phyloP scores from a whole-genome alignment of 1,284 basidiomycete species.

The Cerioporus squamosus region DNA sequence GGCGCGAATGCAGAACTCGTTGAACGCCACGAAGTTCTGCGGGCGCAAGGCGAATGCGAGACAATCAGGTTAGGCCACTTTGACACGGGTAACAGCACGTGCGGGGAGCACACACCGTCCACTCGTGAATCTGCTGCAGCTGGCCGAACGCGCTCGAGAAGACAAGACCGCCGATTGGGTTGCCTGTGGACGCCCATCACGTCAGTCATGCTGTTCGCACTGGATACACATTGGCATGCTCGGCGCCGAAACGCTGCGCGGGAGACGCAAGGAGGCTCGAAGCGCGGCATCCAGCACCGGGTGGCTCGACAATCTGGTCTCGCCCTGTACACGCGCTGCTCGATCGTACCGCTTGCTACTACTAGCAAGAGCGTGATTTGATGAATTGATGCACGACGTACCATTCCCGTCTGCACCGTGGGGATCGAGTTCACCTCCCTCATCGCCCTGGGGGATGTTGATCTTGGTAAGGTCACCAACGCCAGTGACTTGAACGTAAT shows the following conservation, averaged over 20 bases:
- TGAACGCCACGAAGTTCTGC: slow-evolving; percentile 60
- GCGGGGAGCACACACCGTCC: slow-evolving; percentile 52
- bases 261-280: not conserved
- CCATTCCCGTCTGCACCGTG: slow-evolving; percentile 64
- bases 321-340: no score
- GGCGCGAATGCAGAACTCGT: slow-evolving; percentile 75
- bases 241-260: not conserved
- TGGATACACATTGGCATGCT: not conserved
- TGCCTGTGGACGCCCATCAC: slow-evolving; percentile 44
- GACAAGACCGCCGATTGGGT: slow-evolving; percentile 71
- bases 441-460: slow-evolving; percentile 64
- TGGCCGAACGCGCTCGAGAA: slow-evolving; percentile 74
- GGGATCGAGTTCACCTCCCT: slow-evolving; percentile 66
- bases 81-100: no score
- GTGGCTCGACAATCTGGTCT: not conserved
- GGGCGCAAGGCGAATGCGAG: not conserved
- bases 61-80: no score
- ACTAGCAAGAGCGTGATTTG: no score
- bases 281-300: not conserved
- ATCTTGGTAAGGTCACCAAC: slow-evolving; percentile 68
- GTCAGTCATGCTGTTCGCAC: slow-evolving; percentile 16
- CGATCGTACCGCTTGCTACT: no score
- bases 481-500: slow-evolving; percentile 74
- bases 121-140: slow-evolving; percentile 62
- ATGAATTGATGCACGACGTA: slow-evolving; percentile 23